phyloP scores from a whole-genome alignment of 352 stramenopile species.

The Globisporangium rhizosaccharum region DNA sequence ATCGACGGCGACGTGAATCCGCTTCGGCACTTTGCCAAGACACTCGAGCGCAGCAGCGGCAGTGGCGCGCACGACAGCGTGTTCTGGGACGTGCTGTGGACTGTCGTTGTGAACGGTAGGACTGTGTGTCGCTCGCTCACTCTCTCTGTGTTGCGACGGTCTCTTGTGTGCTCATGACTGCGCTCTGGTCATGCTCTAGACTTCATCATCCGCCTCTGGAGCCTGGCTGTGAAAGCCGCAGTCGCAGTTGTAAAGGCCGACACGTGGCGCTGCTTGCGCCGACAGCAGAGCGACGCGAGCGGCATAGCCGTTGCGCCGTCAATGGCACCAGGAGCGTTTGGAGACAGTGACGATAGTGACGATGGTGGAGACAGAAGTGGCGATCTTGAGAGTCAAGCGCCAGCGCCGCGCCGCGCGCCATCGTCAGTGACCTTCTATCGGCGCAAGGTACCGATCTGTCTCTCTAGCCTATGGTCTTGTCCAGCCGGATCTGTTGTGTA shows the following conservation, averaged over 20 bases:
- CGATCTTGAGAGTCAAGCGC: constrained; percentile 12
- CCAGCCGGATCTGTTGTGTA: not conserved
- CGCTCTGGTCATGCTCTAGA: constrained; percentile 23
- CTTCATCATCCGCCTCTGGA: constrained; percentile 63
- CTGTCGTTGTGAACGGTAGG: constrained; percentile 72
- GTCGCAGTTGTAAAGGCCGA: constrained; percentile 46
- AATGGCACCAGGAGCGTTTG: not conserved
- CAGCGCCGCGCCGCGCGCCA: constrained; percentile 13
- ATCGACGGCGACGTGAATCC: constrained; percentile 63
- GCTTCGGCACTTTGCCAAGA: constrained; percentile 38
- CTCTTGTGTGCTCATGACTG: not conserved
- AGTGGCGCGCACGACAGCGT: constrained; percentile 21
- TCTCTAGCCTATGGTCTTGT: not conserved
- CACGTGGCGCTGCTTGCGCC: constrained; percentile 18
- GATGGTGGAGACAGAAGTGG: not conserved
- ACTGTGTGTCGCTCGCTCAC: not conserved
- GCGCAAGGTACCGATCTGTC: constrained; percentile 55
- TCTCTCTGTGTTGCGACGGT: not conserved
- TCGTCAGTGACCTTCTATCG: constrained; percentile 54
- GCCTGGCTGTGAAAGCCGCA: constrained; percentile 50
- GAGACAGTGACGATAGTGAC: not conserved
- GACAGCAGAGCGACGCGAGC: not conserved
- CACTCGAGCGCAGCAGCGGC: constrained; percentile 22
- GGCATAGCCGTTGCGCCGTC: not conserved
- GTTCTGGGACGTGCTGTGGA: constrained; percentile 70